Percentiles rank a stretch among this genome's conserved stretches.
Conservation (phyloP, 1,284 basidiomycete genomes). For the Paramarasmius palmivorus region DNA sequence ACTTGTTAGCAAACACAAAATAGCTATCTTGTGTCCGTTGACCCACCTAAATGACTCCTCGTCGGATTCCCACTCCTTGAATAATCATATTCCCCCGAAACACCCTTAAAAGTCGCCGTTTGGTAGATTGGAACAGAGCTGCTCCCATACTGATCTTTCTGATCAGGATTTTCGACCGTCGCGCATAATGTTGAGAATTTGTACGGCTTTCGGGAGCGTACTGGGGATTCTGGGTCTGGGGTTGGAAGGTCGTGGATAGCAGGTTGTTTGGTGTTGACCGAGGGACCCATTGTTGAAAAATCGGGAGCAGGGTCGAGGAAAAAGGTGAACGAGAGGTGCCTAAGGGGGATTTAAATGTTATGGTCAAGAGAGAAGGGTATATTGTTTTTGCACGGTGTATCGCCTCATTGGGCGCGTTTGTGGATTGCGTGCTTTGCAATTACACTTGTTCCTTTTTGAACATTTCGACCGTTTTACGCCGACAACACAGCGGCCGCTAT, state of each 20-base stretch:
- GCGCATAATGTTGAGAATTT: slow-evolving; percentile 87
- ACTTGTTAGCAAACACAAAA: slow-evolving; percentile 3
- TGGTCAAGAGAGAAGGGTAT: not conserved
- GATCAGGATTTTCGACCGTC: slow-evolving; percentile 84
- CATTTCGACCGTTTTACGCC: not conserved
- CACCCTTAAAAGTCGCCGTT: slow-evolving; percentile 97
- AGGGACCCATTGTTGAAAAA: slow-evolving; percentile 21
- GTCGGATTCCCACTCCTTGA: slow-evolving; percentile 96
- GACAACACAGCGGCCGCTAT: not conserved
- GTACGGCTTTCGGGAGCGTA: slow-evolving; percentile 67
- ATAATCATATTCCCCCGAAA: slow-evolving; percentile 92
- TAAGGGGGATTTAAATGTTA: not conserved
- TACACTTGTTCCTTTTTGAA: no score
- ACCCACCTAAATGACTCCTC: slow-evolving; percentile 86
- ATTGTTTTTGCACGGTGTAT: no score
- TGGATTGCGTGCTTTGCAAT: slow-evolving; percentile 10
- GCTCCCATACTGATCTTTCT: slow-evolving; percentile 95
- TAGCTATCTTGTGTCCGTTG: not conserved
- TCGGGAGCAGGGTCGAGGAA: slow-evolving; percentile 12
- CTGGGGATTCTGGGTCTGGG: slow-evolving; percentile 75
- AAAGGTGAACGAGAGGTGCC: slow-evolving; percentile 6
- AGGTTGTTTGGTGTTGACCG: slow-evolving; percentile 17
- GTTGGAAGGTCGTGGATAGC: slow-evolving; percentile 55
- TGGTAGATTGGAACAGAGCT: slow-evolving; percentile 98
- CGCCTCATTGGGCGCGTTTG: not conserved